Evolutionary conservation across 257 asterid species (phyloP), one percentile per base, ranked within the genome.

Genomic region (Catharanthus roseus): DNA sequence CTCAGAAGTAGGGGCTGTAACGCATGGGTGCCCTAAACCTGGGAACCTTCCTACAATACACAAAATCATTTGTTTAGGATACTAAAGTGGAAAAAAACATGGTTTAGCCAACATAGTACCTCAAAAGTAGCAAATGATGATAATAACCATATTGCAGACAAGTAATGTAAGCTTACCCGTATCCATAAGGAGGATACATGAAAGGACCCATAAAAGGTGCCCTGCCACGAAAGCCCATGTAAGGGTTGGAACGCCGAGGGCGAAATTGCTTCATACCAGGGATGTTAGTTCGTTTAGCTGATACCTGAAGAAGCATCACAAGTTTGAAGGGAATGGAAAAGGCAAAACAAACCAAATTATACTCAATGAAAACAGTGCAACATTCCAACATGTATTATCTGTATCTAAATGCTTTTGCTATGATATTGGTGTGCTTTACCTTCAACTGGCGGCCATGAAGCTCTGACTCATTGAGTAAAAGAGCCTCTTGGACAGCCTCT

Each of bases 401-500:
- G 49, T 9, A 66, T 31, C 45, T 34, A 56, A 56, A 24, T 10
- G 21, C 21, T 56, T 62, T 21, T 34, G 24, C 70, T 50, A 38
- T 29, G 26, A 33, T 53, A 39, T 31, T 26, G 15, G 53, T 13
- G 36, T 19, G 39, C 10, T 47, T 12, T n/a, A 90, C 96, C 89
- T 90, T 90, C 82, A 88, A 76, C 58, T 84, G 95, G 66, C 95
- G 95, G 31, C 95, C 93, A 56, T 90, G 96, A 73, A 90, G 95
- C 83, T 90, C 93, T 34, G 93, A 83, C 70, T 88, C 95, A 76
- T 88, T 86, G 47, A 90, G 84, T 72, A 76, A 86, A 80, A 88
- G 67, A 68, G 96, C 90, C 76, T 88, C 93, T 68, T 90, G 93
- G 60, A 86, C 84, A 58, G 95, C 87, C 82, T 88, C 95, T 26